phyloP scores from a whole-genome alignment of 768 basidiomycete genomes.

The Gelatoporia subvermispora region DNA sequence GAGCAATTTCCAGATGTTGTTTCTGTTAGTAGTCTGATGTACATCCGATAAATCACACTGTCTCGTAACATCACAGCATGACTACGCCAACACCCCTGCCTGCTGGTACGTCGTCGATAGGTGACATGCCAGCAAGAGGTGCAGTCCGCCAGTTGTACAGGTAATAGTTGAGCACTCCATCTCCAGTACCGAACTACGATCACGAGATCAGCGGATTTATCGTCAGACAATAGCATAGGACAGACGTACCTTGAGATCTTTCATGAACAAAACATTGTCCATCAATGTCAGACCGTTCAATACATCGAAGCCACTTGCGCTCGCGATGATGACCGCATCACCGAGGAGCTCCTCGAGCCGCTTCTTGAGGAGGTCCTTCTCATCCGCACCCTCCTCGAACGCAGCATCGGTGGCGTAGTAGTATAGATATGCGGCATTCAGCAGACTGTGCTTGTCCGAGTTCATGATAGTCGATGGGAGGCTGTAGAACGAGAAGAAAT shows the following conservation, averaged over 20 bases:
- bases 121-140: conserved; percentile 65
- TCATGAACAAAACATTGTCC: conserved; percentile 84
- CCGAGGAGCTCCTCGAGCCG: conserved; percentile 68
- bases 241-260: conserved; percentile 75
- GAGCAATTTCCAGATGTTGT: no score
- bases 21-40: neutral
- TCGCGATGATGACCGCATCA: conserved; percentile 79
- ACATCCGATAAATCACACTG: neutral
- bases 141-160: conserved; percentile 93
- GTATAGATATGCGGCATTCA: conserved; percentile 93
- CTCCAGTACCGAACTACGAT: conserved; percentile 82
- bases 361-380: conserved; percentile 57
- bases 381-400: conserved; percentile 56
- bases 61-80: conserved; percentile 84
- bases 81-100: conserved; percentile 87
- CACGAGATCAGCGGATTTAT: neutral
- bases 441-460: conserved; percentile 58
- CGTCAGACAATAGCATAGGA: conserved; percentile 4
- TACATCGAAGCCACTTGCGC: conserved; percentile 88
- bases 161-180: conserved; percentile 89
- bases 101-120: conserved; percentile 45
- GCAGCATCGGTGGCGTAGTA: conserved; percentile 88
- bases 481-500: conserved; percentile 96
- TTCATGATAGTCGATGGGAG: conserved; percentile 91
- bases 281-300: conserved; percentile 93